These are phyloP conservation scores for Luzula sylvatica DNA, from an alignment of 176 grass and related monocot genomes.

Conservation along the genomic window DNA sequence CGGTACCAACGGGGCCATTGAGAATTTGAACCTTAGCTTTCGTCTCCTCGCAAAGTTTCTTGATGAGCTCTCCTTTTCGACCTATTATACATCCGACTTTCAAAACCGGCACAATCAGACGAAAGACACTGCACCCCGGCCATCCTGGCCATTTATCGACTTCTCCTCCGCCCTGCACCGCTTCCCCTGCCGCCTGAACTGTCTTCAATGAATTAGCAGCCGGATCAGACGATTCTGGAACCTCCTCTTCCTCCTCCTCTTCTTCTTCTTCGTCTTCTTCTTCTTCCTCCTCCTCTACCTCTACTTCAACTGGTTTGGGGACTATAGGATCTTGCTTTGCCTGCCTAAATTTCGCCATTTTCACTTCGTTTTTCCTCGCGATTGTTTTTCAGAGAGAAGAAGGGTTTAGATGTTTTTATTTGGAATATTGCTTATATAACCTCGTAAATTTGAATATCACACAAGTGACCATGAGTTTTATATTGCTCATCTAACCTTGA, in stretches of 20 bases:
- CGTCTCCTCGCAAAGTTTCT: conserved; percentile 87
- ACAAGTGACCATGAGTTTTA: too few species aligned
- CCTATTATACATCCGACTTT: conserved; percentile 96
- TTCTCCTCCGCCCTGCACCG: not conserved
- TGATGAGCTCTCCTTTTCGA: conserved; percentile 83
- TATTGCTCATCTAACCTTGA: too few species aligned
- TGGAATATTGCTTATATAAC: too few species aligned
- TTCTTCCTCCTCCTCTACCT: conserved; percentile 18
- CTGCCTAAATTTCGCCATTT: conserved; percentile 38
- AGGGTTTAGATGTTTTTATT: not conserved
- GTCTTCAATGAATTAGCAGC: not conserved
- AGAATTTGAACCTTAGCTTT: conserved; percentile 76
- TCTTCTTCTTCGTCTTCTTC: not conserved
- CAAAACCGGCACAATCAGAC: conserved; percentile 65
- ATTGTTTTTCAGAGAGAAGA: not conserved
- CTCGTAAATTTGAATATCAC: too few species aligned
- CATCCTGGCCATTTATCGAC: conserved; percentile 87
- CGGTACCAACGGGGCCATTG: conserved; percentile 57
- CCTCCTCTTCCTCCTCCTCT: too few species aligned
- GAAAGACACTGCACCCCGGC: conserved; percentile 81
- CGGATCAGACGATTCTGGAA: not conserved
- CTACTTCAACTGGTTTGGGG: conserved; percentile 20
- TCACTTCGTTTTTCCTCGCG: not conserved
- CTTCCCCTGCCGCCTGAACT: conserved; percentile 9
- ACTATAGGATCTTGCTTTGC: conserved; percentile 21